phyloP scores from a whole-genome alignment of 495 filamentous ascomycete species.

The Xylaria telfairii region DNA sequence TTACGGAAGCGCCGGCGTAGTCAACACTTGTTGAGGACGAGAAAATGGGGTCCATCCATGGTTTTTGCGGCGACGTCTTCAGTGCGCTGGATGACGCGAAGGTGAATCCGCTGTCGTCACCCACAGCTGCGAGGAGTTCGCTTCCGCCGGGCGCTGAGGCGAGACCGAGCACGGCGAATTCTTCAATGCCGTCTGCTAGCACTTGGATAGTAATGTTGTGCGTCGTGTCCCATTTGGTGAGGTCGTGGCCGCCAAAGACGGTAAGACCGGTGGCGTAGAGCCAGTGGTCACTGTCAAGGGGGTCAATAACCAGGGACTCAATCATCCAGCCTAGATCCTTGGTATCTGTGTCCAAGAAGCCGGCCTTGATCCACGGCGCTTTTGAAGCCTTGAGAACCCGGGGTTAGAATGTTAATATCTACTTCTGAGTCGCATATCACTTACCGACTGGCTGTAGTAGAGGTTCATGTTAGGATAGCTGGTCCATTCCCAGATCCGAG shows the following conservation, averaged over 20 bases:
- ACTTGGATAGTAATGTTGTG: slow-evolving; percentile 51
- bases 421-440: slow-evolving; percentile 25
- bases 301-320: slow-evolving; percentile 64
- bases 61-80: slow-evolving; percentile 51
- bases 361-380: slow-evolving; percentile 57
- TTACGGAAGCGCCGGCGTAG: slow-evolving; percentile 61
- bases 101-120: slow-evolving; percentile 65
- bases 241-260: slow-evolving; percentile 59
- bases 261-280: slow-evolving; percentile 64
- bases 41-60: slow-evolving; percentile 59
- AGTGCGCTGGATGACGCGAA: slow-evolving; percentile 49
- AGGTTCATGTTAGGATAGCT: slow-evolving; percentile 53
- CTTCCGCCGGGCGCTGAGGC: slow-evolving; percentile 58
- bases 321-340: slow-evolving; percentile 70
- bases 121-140: slow-evolving; percentile 62
- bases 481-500: slow-evolving; percentile 58
- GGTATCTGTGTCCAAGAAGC: slow-evolving; percentile 51
- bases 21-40: slow-evolving; percentile 58
- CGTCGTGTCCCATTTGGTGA: slow-evolving; percentile 56
- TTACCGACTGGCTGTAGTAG: slow-evolving; percentile 51
- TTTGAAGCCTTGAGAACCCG: slow-evolving; percentile 41
- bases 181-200: slow-evolving; percentile 65
- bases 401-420: slow-evolving; percentile 31
- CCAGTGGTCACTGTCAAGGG: slow-evolving; percentile 65
- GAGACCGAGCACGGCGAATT: slow-evolving; percentile 60